Evolutionary conservation across 2,329 filamentous ascomycete species (phyloP), one percentile per base, ranked within the genome.

Genomic region (Tolypocladium ovalisporum): DNA sequence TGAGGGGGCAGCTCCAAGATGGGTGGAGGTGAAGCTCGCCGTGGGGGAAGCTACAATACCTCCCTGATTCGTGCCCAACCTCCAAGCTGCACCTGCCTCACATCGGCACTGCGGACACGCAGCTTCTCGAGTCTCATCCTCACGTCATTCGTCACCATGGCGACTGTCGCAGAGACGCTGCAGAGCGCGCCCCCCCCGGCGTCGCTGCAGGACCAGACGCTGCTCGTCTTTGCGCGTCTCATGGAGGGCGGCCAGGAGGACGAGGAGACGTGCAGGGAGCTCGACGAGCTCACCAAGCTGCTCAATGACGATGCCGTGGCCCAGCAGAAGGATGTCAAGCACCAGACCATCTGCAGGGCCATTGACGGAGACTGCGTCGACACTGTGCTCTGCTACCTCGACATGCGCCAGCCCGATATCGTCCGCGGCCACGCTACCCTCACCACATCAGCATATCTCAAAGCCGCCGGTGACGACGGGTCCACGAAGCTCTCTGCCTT

Each of bases 231-330:
- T 63, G 92, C 92, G 29, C 88, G 89, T 66, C 77, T 97, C 64
- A 95, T 97, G 86, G 90, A 95, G 69, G 90, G 90, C 51, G 91
- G 90, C 56, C 84, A 92, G 65, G 90, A 96, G 64, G 89, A 89
- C 67, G 83, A 85, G 57, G 85, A 89, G 63, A 87, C 83, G 15
- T 85, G 81, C 64, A 72, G 72, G 59, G 79, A 84, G 59, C 74
- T 87, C 52, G 79, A 82, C 62, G 71, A 73, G 57, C 77, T 87
- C 56, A 84, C 83, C 51, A 82, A 79, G 68, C 73, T 87, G 42
- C 74, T 87, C 57, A 79, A 76, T 64, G 76, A 83, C 40, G 83
- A 86, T 60, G 71, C 74, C 56, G 72, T 75, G 52, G 68, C 68
- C n/a, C 71, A 75, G 58, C 73, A 75, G 52, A 72, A 68, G 57